phyloP scores from a whole-genome alignment of 1,284 basidiomycete genomes.

The Agaricales sp. region DNA sequence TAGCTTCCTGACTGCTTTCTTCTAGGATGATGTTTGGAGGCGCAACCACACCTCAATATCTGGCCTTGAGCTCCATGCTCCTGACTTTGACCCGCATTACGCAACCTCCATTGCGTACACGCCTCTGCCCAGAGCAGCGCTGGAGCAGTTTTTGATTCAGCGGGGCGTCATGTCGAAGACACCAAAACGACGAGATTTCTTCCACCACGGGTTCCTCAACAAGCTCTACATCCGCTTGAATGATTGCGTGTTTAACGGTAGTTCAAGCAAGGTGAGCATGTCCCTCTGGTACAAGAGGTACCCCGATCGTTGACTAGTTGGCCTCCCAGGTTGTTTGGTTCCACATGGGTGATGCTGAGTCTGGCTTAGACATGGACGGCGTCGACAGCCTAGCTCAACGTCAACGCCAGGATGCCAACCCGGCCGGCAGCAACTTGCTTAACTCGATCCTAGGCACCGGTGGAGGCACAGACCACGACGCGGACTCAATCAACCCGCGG shows the following conservation, averaged over 20 bases:
- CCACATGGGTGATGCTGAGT: slow-evolving; percentile 40
- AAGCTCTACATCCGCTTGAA: slow-evolving; percentile 69
- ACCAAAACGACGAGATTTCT: slow-evolving; percentile 38
- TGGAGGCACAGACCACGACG: slow-evolving; percentile 65
- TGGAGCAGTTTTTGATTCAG: slow-evolving; percentile 59
- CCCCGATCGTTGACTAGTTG: slow-evolving; percentile 7
- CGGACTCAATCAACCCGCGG: slow-evolving; percentile 45
- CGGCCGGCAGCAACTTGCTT: neutral
- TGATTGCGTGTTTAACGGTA: slow-evolving; percentile 51
- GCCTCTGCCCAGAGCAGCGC: slow-evolving; percentile 53
- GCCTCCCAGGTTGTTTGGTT: slow-evolving; percentile 45
- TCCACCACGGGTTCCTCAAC: slow-evolving; percentile 66
- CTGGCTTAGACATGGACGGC: slow-evolving; percentile 51
- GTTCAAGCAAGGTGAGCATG: slow-evolving; percentile 34
- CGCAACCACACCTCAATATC: slow-evolving; percentile 49
- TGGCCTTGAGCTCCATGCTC: slow-evolving; percentile 33
- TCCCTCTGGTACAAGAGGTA: slow-evolving; percentile 5
- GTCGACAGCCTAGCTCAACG: slow-evolving; percentile 43
- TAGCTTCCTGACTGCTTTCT: slow-evolving; percentile 2
- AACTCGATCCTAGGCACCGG: slow-evolving; percentile 54
- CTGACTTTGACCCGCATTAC: slow-evolving; percentile 68
- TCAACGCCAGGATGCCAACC: slow-evolving; percentile 14
- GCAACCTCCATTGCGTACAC: slow-evolving; percentile 67
- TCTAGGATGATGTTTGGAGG: slow-evolving; percentile 64
- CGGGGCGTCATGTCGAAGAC: slow-evolving; percentile 46